A percentile compares a stretch with the other conserved stretches of the same genome.
These are phyloP conservation scores for Pluteus cervinus DNA, from an alignment of 768 basidiomycete genomes.

Conservation along the genomic window DNA sequence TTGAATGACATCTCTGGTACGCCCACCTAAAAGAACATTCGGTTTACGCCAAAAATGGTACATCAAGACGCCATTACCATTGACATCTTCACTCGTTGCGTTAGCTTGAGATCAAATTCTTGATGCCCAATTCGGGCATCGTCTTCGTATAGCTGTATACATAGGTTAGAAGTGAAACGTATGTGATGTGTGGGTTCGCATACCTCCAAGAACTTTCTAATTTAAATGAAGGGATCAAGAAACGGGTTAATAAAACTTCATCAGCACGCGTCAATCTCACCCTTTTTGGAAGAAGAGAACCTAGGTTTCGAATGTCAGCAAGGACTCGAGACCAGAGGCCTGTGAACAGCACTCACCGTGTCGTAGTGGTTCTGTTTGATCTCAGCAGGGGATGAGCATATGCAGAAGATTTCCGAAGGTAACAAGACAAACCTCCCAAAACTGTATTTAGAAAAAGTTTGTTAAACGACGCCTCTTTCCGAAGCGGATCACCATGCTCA, in stretches of 20 bases:
- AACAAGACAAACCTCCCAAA: slow-evolving; percentile 57
- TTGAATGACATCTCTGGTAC: slow-evolving; percentile 94
- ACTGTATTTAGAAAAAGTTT: slow-evolving; percentile 31
- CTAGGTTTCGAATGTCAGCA: slow-evolving; percentile 27
- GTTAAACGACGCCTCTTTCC: not conserved
- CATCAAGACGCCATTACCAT: slow-evolving; percentile 59
- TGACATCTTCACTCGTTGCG: slow-evolving; percentile 94
- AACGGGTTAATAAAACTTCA: slow-evolving; percentile 3
- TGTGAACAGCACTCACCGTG: slow-evolving; percentile 46
- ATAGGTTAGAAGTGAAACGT: slow-evolving; percentile 2
- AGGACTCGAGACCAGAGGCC: slow-evolving; percentile 1
- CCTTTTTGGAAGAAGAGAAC: slow-evolving; percentile 99
- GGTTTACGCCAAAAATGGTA: slow-evolving; percentile 1
- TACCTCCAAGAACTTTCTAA: slow-evolving; percentile 78
- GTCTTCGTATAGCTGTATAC: slow-evolving; percentile 78
- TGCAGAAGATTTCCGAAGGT: not conserved
- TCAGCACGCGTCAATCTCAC: slow-evolving; percentile 26
- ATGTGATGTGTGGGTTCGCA: not conserved
- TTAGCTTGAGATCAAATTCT: slow-evolving; percentile 92
- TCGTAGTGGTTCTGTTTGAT: slow-evolving; percentile 99
- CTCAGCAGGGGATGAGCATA: slow-evolving; percentile 23
- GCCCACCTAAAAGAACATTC: slow-evolving; percentile 58
- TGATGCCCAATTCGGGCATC: slow-evolving; percentile 91
- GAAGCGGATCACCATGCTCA: slow-evolving; percentile 15
- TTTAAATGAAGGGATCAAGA: not conserved